These are phyloP conservation scores for Solanum chiquidenum DNA, from an alignment of 257 asterid species.

Conservation along the genomic window DNA sequence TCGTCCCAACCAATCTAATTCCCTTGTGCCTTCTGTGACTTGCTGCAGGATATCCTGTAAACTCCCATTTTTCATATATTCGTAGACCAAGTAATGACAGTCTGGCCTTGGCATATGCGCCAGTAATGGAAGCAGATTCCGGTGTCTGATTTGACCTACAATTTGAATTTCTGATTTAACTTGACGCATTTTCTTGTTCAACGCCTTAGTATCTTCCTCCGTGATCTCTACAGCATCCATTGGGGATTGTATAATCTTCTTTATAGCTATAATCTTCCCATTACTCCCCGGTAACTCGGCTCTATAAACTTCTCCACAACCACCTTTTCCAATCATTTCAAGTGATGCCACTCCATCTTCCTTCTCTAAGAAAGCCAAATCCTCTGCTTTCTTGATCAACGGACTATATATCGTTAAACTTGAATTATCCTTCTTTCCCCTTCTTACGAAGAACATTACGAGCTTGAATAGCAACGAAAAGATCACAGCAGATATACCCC, in stretches of 20 bases:
- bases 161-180: conserved; percentile 72
- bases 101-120: conserved; percentile 72
- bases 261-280: conserved; percentile 70
- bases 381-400: conserved; percentile 65
- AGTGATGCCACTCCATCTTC: conserved; percentile 60
- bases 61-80: conserved; percentile 85
- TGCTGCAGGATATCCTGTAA: conserved; percentile 45
- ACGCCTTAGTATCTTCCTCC: conserved; percentile 53
- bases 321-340: conserved; percentile 65
- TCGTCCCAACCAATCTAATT: conserved; percentile 59
- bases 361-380: conserved; percentile 54
- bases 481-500: conserved; percentile 38
- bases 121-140: conserved; percentile 55
- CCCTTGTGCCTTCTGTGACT: conserved; percentile 28
- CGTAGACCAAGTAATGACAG: conserved; percentile 79
- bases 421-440: conserved; percentile 17
- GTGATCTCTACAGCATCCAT: conserved; percentile 44
- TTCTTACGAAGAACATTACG: conserved; percentile 12
- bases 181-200: conserved; percentile 66
- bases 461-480: conserved; percentile 31
- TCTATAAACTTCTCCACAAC: conserved; percentile 77
- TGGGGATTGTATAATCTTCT: conserved; percentile 50
- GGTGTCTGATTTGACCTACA: conserved; percentile 72
- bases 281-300: conserved; percentile 55
- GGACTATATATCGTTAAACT: conserved; percentile 52